Evolutionary conservation across 345 rosid species (phyloP).

Genomic region (Gossypium arboreum): DNA sequence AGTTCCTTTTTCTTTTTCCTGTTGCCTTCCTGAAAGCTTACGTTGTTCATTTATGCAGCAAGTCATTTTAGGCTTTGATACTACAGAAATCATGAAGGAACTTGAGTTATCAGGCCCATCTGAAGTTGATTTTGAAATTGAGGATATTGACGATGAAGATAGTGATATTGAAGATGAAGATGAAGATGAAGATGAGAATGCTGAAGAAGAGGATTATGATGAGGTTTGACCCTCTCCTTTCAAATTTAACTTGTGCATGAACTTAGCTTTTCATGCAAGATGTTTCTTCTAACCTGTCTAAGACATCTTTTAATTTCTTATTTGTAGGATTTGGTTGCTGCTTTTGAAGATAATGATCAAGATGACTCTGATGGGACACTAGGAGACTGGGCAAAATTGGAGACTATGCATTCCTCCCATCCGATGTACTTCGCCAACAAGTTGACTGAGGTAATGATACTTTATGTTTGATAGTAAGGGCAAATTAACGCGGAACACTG

Average conservation of each 20-base stretch:
- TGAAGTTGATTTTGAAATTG: constrained; percentile 65
- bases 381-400: constrained; percentile 90
- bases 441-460: constrained; percentile 53
- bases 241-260: constrained; percentile 4
- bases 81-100: constrained; percentile 66
- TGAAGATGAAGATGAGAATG: constrained; percentile 26
- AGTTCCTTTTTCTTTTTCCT: too few relatives aligned
- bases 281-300: neutral
- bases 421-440: constrained; percentile 88
- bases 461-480: constrained; percentile 4
- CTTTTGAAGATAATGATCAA: constrained; percentile 53
- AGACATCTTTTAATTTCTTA: constrained; percentile 17
- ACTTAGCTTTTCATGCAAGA: constrained; percentile 14
- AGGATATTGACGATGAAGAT: constrained; percentile 60
- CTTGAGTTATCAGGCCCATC: constrained; percentile 61
- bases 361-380: constrained; percentile 54
- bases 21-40: constrained; percentile 1
- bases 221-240: constrained; percentile 38
- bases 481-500: neutral
- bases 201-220: constrained; percentile 34
- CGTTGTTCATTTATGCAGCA: constrained; percentile 54
- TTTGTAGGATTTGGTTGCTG: constrained; percentile 65
- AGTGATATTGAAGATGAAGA: constrained; percentile 57
- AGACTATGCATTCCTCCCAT: constrained; percentile 85
- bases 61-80: constrained; percentile 81